Conservation (phyloP, 371 early-diverging fungal genomes). For the Rhizopus stolonifer region DNA sequence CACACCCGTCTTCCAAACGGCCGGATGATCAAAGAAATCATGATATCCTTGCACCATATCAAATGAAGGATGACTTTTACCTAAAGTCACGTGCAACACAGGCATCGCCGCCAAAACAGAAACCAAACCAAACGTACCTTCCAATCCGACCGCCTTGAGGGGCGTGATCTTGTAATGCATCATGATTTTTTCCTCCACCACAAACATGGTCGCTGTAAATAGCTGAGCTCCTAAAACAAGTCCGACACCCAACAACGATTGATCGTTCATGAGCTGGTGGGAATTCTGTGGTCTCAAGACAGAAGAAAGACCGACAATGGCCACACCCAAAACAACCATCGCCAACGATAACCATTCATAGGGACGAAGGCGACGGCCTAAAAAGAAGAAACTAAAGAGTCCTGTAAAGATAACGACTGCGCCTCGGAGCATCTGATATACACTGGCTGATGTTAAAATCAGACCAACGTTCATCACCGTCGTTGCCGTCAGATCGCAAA, state of each 20-base stretch:
- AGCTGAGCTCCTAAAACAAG: conserved; percentile 89
- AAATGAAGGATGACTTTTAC: conserved; percentile 68
- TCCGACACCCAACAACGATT: conserved; percentile 69
- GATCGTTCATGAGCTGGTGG: conserved; percentile 15
- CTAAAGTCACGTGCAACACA: conserved; percentile 70
- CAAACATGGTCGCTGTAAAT: conserved; percentile 92
- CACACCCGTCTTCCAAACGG: conserved; percentile 75
- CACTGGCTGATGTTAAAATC: conserved; percentile 86
- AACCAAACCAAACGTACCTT: conserved; percentile 88
- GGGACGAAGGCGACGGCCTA: conserved; percentile 69
- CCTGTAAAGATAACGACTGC: conserved; percentile 94
- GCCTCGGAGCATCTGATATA: conserved; percentile 97
- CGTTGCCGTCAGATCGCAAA: conserved; percentile 91
- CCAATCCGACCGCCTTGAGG: conserved; percentile 89
- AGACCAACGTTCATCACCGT: conserved; percentile 96
- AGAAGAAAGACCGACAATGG: conserved; percentile 82
- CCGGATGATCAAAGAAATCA: conserved; percentile 66
- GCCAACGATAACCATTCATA: conserved; percentile 84
- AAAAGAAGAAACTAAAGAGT: conserved; percentile 79
- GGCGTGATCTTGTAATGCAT: conserved; percentile 75
- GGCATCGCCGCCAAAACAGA: conserved; percentile 73
- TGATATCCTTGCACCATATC: conserved; percentile 75
- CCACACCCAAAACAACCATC: conserved; percentile 80
- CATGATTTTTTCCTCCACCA: conserved; percentile 93
- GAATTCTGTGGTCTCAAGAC: conserved; percentile 49